Evolutionary conservation across 2,329 filamentous ascomycete species (phyloP).

Genomic region (Epichloe typhina): DNA sequence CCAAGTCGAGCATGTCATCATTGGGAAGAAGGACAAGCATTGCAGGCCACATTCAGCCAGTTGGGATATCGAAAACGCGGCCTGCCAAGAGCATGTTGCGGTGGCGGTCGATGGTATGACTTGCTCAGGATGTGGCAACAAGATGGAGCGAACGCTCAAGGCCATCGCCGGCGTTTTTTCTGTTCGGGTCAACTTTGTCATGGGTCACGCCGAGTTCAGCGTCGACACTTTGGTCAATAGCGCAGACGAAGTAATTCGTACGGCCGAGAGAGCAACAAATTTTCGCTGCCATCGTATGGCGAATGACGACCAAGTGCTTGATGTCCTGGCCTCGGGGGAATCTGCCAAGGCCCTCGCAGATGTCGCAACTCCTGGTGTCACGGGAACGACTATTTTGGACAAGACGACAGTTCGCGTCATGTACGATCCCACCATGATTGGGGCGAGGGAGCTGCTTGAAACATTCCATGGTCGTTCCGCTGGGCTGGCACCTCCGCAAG

Average conservation of each 20-base stretch:
- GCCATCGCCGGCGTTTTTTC: conserved; percentile 17
- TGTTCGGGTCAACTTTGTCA: conserved; percentile 24
- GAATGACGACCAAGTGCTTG: conserved; percentile 16
- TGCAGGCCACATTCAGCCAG: background rate
- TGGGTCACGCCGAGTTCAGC: conserved; percentile 22
- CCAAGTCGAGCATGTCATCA: conserved; percentile 3
- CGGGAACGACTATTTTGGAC: conserved; percentile 13
- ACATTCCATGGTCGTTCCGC: conserved; percentile 8
- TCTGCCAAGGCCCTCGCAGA: conserved; percentile 12
- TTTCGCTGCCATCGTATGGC: conserved; percentile 16
- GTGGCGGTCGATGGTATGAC: conserved; percentile 23
- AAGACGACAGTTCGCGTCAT: conserved; percentile 19
- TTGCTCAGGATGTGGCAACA: conserved; percentile 23
- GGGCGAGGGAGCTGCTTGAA: conserved; percentile 17
- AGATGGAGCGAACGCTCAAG: conserved; percentile 17
- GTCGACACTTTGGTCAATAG: conserved; percentile 14
- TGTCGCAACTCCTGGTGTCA: conserved; percentile 14
- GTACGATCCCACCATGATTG: conserved; percentile 22
- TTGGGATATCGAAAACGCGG: conserved; percentile 15
- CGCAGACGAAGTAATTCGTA: conserved; percentile 15
- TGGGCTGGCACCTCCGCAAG: conserved; percentile 18
- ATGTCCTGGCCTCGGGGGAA: conserved; percentile 13
- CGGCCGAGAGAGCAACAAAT: conserved; percentile 15
- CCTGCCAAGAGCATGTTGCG: conserved; percentile 14
- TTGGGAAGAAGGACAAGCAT: background rate